A percentile compares a stretch with the other conserved stretches of the same genome.
Evolutionary conservation across 805 yeast species (phyloP).

Genomic region (Candida sphagnicola): DNA sequence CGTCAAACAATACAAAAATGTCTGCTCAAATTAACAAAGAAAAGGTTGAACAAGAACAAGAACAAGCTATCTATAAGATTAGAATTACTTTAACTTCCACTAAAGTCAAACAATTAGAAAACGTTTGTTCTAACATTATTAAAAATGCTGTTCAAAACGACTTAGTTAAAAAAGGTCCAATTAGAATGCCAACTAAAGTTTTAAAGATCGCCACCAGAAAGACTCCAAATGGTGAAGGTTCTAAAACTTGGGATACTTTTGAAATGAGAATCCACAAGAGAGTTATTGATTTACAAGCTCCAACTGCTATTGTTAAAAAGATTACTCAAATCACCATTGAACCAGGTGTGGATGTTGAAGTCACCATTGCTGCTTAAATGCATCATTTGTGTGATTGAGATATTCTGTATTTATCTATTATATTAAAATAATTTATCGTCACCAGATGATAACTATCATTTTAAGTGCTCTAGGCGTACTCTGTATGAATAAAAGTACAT

Average conservation of each 20-base stretch:
- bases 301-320: constrained; percentile 88
- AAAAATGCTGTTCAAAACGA: constrained; percentile 78
- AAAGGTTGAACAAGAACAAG: constrained; percentile 72
- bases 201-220: constrained; percentile 98
- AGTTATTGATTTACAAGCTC: constrained; percentile 96
- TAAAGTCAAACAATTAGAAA: constrained; percentile 97
- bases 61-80: constrained; percentile 88
- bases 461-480: constrained; percentile 59
- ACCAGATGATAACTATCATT: neutral
- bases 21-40: constrained; percentile 78
- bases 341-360: constrained; percentile 99
- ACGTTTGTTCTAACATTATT: constrained; percentile 88
- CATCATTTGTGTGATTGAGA: neutral
- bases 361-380: constrained; percentile 78
- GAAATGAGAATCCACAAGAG: constrained; percentile 99
- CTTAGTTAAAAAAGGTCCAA: constrained; percentile 96
- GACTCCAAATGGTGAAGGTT: constrained; percentile 99
- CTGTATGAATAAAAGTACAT: constrained; percentile 41
- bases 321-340: constrained; percentile 97
- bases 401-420: constrained; percentile 1
- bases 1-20: constrained; percentile 47
- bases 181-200: constrained; percentile 99
- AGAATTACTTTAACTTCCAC: constrained; percentile 99
- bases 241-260: constrained; percentile 99
- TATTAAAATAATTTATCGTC: neutral